Conservation (phyloP, 1,284 basidiomycete genomes). For the Naganishia albida region DNA sequence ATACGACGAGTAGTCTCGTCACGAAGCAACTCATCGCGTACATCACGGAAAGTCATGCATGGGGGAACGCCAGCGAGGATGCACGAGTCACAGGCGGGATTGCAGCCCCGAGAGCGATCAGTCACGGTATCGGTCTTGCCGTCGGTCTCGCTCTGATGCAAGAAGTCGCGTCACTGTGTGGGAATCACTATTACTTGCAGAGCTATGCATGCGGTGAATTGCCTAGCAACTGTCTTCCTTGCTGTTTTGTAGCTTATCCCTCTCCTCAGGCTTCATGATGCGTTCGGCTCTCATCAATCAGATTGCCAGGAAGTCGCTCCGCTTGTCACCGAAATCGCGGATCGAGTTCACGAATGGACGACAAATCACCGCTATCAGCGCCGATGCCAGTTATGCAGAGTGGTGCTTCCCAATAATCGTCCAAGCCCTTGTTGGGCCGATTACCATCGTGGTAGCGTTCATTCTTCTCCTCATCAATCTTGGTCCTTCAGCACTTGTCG, state of each 20-base stretch:
- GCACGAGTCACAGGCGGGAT: conserved; percentile 8
- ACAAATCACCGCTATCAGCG: conserved; percentile 21
- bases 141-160: conserved; percentile 31
- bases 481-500: conserved; percentile 30
- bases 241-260: no score
- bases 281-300: conserved; percentile 30
- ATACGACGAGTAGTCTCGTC: conserved; percentile 64
- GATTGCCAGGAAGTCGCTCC: conserved; percentile 30
- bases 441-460: conserved; percentile 23
- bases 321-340: conserved; percentile 27
- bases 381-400: conserved; percentile 26
- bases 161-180: conserved; percentile 21
- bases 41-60: conserved; percentile 52
- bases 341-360: conserved; percentile 24
- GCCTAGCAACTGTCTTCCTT: no score
- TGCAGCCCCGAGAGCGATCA: not conserved
- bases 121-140: conserved; percentile 29
- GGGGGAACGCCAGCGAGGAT: conserved; percentile 10
- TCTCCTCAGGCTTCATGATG: conserved; percentile 26
- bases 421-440: conserved; percentile 26
- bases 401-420: conserved; percentile 21
- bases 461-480: conserved; percentile 29
- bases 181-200: conserved; percentile 22
- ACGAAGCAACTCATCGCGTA: conserved; percentile 66
- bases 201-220: conserved; percentile 8